Evolutionary conservation across 169 alveolate genomes (phyloP).

Genomic region (Babesia bovis): DNA sequence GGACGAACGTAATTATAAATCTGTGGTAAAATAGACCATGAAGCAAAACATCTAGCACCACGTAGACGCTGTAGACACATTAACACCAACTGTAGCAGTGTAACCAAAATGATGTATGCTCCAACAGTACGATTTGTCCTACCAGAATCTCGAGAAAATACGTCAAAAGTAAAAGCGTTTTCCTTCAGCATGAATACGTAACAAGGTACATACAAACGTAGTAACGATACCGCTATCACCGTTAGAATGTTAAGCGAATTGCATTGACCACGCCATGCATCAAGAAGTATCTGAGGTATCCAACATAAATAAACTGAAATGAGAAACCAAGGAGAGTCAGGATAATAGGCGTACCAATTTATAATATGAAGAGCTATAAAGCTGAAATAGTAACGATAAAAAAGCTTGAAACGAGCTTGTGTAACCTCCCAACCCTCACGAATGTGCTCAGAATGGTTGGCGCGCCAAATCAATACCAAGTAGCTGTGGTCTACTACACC

Average conservation of each 20-base stretch:
- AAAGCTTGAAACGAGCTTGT: constrained; percentile 66
- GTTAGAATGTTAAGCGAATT: constrained; percentile 55
- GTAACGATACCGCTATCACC: constrained; percentile 44
- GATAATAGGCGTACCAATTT: constrained; percentile 54
- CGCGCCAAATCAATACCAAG: constrained; percentile 73
- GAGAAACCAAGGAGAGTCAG: constrained; percentile 54
- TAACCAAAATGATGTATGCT: constrained; percentile 34
- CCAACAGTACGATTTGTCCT: constrained; percentile 57
- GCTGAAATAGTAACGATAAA: constrained; percentile 66
- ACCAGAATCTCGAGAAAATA: constrained; percentile 46
- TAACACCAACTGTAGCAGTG: constrained; percentile 51
- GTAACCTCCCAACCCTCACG: constrained; percentile 73
- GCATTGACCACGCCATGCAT: constrained; percentile 80
- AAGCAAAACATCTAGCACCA: constrained; percentile 71
- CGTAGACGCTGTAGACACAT: constrained; percentile 66
- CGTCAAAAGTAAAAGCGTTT: constrained; percentile 68
- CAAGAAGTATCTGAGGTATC: constrained; percentile 80
- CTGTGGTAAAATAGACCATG: constrained; percentile 74
- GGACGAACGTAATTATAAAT: constrained; percentile 80
- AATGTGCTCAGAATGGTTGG: constrained; percentile 67
- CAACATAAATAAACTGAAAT: constrained; percentile 65
- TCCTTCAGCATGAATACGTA: constrained; percentile 68
- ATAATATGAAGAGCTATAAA: constrained; percentile 15
- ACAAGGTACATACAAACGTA: constrained; percentile 69
- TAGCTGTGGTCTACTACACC: constrained; percentile 71